Conservation (phyloP, 345 rosid genomes). For the Eutrema japonicum region DNA sequence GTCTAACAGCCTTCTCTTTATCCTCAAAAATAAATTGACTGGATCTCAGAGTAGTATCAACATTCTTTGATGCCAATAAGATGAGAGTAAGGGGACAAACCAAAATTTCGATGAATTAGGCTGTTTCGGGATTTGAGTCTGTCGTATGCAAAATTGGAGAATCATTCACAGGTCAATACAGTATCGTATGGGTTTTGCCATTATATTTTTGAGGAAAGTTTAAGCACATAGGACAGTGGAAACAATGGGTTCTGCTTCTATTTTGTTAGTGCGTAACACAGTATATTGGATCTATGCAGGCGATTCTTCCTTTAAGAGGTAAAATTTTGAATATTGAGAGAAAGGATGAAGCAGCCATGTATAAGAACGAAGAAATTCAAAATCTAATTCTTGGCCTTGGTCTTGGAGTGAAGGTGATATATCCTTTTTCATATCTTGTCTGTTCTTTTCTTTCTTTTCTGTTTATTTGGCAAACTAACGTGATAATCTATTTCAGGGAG, state of each 20-base stretch:
- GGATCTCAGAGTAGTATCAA: constrained; percentile 3
- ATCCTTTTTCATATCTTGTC: constrained; percentile 18
- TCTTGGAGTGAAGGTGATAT: constrained; percentile 88
- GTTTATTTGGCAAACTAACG: constrained; percentile 11
- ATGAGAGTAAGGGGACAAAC: constrained; percentile 4
- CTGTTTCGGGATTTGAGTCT: constrained; percentile 10
- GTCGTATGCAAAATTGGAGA: constrained; percentile 4
- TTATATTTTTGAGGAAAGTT: constrained; percentile 7
- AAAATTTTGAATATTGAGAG: constrained; percentile 92
- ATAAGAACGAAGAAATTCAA: constrained; percentile 97
- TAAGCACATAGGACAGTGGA: not conserved
- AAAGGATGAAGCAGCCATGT: constrained; percentile 97
- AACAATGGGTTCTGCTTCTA: constrained; percentile 24
- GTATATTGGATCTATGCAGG: constrained; percentile 53
- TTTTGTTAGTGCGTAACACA: constrained; percentile 5
- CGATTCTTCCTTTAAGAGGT: constrained; percentile 97
- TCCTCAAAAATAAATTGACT: constrained; percentile 10
- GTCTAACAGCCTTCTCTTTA: not conserved
- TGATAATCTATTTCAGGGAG: constrained; percentile 63
- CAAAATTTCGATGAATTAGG: not conserved
- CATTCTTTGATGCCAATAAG: not conserved
- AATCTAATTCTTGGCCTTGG: constrained; percentile 95
- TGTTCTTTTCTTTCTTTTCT: constrained; percentile 11
- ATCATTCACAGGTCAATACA: not conserved
- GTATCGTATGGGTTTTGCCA: not conserved